These are phyloP conservation scores for Hyphopichia buzzinii DNA, from an alignment of 1,139 yeast genomes.

Conservation along the genomic window DNA sequence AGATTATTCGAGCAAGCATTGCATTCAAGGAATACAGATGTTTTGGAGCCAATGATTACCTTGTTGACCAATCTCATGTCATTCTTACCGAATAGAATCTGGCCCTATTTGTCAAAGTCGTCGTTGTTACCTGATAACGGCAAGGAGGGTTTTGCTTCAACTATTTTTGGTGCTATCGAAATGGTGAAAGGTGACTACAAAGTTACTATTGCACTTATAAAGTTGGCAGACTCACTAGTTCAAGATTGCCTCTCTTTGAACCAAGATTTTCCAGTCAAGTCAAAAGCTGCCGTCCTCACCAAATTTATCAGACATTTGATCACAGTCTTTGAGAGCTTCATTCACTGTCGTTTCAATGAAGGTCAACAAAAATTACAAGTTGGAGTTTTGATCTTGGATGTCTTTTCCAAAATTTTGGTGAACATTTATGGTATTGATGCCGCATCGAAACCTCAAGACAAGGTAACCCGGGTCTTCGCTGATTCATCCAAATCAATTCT, in stretches of 20 bases:
- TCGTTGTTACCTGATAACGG: slow-evolving; percentile 64
- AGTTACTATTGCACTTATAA: slow-evolving; percentile 60
- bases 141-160: slow-evolving; percentile 64
- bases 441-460: slow-evolving; percentile 30
- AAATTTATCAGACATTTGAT: slow-evolving; percentile 57
- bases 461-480: slow-evolving; percentile 50
- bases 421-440: slow-evolving; percentile 60
- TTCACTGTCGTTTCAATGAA: slow-evolving; percentile 63
- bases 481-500: slow-evolving; percentile 50
- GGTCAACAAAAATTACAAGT: slow-evolving; percentile 60
- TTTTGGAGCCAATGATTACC: slow-evolving; percentile 48
- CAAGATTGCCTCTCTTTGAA: slow-evolving; percentile 48
- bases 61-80: slow-evolving; percentile 50
- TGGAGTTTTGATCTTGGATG: slow-evolving; percentile 54
- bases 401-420: slow-evolving; percentile 55
- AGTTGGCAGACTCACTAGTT: slow-evolving; percentile 53
- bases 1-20: slow-evolving; percentile 68
- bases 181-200: slow-evolving; percentile 64
- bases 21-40: slow-evolving; percentile 48
- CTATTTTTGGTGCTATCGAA: slow-evolving; percentile 71
- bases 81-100: slow-evolving; percentile 62
- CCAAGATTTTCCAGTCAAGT: slow-evolving; percentile 39
- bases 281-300: slow-evolving; percentile 53
- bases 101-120: slow-evolving; percentile 75
- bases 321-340: slow-evolving; percentile 70